Evolutionary conservation across 805 yeast species (phyloP), one percentile per base, ranked within the genome.

Genomic region (Komagataella phaffii): DNA sequence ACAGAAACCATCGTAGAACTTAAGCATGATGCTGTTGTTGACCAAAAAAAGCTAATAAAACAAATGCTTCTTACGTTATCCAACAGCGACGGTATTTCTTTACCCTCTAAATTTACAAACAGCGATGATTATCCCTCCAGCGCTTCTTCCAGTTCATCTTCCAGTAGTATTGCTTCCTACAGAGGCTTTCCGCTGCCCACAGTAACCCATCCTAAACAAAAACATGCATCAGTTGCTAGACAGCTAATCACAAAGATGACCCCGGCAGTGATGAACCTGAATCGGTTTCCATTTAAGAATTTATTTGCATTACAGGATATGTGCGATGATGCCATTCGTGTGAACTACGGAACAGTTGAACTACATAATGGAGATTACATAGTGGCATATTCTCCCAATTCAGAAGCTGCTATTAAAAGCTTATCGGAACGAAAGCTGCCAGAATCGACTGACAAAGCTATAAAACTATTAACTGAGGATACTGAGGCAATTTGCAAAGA

Each of bases 1-100:
- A 78, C 85, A 8, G 89, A 83, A 60, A 89, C 88, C 57, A 81
- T 82, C 40, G 79, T 91, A 7, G 87, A 85, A 60, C 58, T 73
- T 43, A 70, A 81, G 48, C 96, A 91, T 57, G 98, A 93, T 57
- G 72, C 75, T 17, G 69, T 91, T 3, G 67, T 76, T 3, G 96
- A 90, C 51, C 96, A 88, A 52, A 73, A 76, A 23, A 74, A 73
- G 7, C 59, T 77, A 17, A 69, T 88, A 3, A 56, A 65, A 3
- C 58, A 63, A 51, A 69, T 80, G 43, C 62, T 68, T 19, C 80
- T 75, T 45, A 64, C 72, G 21, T 57, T 77, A 44, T 50, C 56
- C 2, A 58, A 56, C 54, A 47, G 40, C 51, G 53, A 49, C 44
- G 58, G 23, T 51, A 53, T 17, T 12, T 18, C 46, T 36, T 47